phyloP scores from a whole-genome alignment of 2,329 filamentous ascomycete genomes.

The Macrophomina pseudophaseolina region DNA sequence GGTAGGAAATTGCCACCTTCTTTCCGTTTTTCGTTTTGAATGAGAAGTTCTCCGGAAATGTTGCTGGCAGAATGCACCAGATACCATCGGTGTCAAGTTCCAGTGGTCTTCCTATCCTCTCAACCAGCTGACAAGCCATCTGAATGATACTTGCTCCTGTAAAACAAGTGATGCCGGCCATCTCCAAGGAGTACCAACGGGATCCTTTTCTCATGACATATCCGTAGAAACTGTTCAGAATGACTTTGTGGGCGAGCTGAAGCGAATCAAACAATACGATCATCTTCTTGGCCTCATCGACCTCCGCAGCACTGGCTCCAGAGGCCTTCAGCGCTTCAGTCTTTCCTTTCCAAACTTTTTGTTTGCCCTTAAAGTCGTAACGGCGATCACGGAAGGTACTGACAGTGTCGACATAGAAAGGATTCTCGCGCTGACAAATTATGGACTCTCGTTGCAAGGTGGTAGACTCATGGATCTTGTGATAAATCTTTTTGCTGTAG shows the following conservation, averaged over 20 bases:
- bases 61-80: constrained; percentile 97
- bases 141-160: constrained; percentile 97
- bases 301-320: constrained; percentile 74
- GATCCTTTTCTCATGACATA: constrained; percentile 99
- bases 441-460: constrained; percentile 95
- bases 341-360: constrained; percentile 98
- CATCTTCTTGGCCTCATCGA: constrained; percentile 99
- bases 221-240: constrained; percentile 98
- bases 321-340: constrained; percentile 83
- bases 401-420: constrained; percentile 97
- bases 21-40: constrained; percentile 97
- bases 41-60: constrained; percentile 93
- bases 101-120: constrained; percentile 87
- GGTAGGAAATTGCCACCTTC: constrained; percentile 95
- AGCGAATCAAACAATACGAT: constrained; percentile 94
- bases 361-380: constrained; percentile 98
- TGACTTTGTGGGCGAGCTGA: constrained; percentile 97
- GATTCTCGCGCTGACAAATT: constrained; percentile 97
- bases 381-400: constrained; percentile 94
- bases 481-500: constrained; percentile 98
- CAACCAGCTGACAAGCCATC: constrained; percentile 89
- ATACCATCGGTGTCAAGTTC: constrained; percentile 99
- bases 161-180: constrained; percentile 97
- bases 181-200: constrained; percentile 98
- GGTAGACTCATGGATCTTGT: constrained; percentile 96